Conservation (phyloP, 352 stramenopile genomes). For the Blastocystis sp. region DNA sequence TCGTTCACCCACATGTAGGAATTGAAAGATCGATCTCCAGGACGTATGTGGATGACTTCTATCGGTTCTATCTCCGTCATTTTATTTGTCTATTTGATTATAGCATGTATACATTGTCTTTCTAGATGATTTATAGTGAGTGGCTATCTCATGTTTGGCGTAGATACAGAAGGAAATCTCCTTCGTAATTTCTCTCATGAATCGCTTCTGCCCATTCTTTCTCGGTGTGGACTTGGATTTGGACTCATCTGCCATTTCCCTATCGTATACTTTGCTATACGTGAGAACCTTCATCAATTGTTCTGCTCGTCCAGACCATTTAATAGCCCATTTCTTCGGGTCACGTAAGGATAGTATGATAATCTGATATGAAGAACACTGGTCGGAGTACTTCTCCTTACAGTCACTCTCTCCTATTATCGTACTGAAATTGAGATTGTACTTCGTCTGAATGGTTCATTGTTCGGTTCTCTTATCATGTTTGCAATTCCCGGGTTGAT, state of each 20-base stretch:
- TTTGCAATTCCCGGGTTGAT: conserved; percentile 57
- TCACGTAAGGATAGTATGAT: not conserved
- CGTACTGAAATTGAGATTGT: conserved; percentile 13
- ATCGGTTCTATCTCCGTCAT: conserved; percentile 44
- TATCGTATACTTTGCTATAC: conserved; percentile 41
- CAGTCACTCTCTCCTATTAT: not conserved
- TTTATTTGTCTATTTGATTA: conserved; percentile 40
- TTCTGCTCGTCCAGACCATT: conserved; percentile 28
- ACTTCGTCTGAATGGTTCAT: conserved; percentile 36
- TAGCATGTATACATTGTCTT: not conserved
- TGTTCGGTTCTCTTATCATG: conserved; percentile 59
- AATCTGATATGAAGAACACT: not conserved
- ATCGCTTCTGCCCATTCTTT: not conserved
- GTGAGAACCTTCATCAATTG: conserved; percentile 4
- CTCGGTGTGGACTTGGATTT: conserved; percentile 20
- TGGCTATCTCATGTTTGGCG: conserved; percentile 57
- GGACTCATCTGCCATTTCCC: conserved; percentile 51
- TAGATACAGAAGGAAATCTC: conserved; percentile 48
- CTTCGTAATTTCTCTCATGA: conserved; percentile 50
- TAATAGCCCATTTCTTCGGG: not conserved
- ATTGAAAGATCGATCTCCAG: conserved; percentile 55
- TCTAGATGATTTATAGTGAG: not conserved
- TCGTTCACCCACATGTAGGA: not conserved
- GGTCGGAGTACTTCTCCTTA: not conserved
- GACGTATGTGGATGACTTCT: conserved; percentile 49